Base-by-base conservation (phyloP, 768 basidiomycete species). In the Hortiboletus flavorubellus region DNA sequence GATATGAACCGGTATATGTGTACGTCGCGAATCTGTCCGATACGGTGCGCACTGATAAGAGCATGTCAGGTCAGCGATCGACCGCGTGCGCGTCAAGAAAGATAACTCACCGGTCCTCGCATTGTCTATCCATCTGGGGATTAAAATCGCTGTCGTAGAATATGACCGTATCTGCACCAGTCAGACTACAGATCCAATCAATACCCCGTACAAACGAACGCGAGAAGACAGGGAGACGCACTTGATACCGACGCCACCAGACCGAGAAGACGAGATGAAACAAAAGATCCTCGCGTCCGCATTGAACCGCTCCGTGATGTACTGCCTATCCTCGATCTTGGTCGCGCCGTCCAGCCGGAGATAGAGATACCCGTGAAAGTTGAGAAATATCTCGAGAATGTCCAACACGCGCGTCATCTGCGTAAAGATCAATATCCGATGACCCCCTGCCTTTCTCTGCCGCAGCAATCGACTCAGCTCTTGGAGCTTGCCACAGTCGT, bases 61-160 rank as follows among this genome's bases (percentile, higher is more conserved):
- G 42, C 23, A 43, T 30, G 38, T 23, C 8, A 16, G 10, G 34
- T 64, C 49, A 59, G 35, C 42, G 37, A 41, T 30, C n/a, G 31
- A 4, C 15, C 14, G 8, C 3, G n/a, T 38, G 33, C 15, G 10
- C 1, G 5, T 8, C 39, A 18, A 46, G 33, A 37, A 41, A 39
- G 26, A 41, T 4, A n/a, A 63, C 80, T 58, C 66, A 87, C 86
- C 89, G 80, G 72, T 98, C 96, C 72, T 95, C 92, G 63, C 97
- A 98, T 68, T 99, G 96, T 43, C 89, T 78, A 69, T 99, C 96
- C 91, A 96, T 97, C 69, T 97, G 95, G 1, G 95, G 95, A 64
- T 93, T 93, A 77, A 96, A 97, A 70, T 97, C 94, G 56, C 91
- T 92, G 67, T 98, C 96, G 66, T 96, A 98, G 71, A 99, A 95